Conservation (phyloP, 2,329 filamentous ascomycete species). For the Neonectria punicea region DNA sequence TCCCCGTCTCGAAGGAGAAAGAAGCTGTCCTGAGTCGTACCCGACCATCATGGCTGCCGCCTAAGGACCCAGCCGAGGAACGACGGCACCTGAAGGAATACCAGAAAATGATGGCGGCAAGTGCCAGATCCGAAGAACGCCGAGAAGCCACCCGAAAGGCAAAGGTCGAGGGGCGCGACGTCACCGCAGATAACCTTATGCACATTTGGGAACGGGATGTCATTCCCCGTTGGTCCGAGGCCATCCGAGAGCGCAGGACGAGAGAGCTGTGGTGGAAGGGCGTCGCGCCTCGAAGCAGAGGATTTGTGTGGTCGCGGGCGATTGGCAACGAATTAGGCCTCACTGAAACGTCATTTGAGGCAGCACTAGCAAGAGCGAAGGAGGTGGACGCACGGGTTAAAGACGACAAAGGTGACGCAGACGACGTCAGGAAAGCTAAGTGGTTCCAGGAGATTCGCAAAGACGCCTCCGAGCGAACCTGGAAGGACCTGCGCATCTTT, state of each 20-base stretch:
- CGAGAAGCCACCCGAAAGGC: slow-evolving; percentile 64
- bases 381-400: slow-evolving; percentile 68
- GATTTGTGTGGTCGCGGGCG: slow-evolving; percentile 74
- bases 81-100: slow-evolving; percentile 87
- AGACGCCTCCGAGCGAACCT: slow-evolving; percentile 73
- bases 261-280: slow-evolving; percentile 87
- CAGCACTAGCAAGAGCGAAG: slow-evolving; percentile 74
- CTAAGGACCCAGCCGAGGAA: slow-evolving; percentile 91
- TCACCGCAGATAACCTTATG: slow-evolving; percentile 63
- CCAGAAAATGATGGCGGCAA: slow-evolving; percentile 80
- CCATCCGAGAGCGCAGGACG: slow-evolving; percentile 74
- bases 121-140: slow-evolving; percentile 68
- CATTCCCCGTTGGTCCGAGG: slow-evolving; percentile 78
- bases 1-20: slow-evolving; percentile 87
- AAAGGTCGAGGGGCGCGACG: slow-evolving; percentile 65
- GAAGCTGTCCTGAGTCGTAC: slow-evolving; percentile 85
- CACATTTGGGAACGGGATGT: slow-evolving; percentile 81
- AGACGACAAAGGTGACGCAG: slow-evolving; percentile 60
- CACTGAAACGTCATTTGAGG: slow-evolving; percentile 73
- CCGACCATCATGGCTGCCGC: slow-evolving; percentile 84
- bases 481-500: slow-evolving; percentile 79
- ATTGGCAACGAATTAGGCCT: slow-evolving; percentile 80
- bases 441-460: slow-evolving; percentile 73
- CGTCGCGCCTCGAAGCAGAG: slow-evolving; percentile 75
- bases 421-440: slow-evolving; percentile 65